Evolutionary conservation across 352 stramenopile species (phyloP), one percentile per base, ranked within the genome.

Genomic region (Chrysophaeum taylorii): DNA sequence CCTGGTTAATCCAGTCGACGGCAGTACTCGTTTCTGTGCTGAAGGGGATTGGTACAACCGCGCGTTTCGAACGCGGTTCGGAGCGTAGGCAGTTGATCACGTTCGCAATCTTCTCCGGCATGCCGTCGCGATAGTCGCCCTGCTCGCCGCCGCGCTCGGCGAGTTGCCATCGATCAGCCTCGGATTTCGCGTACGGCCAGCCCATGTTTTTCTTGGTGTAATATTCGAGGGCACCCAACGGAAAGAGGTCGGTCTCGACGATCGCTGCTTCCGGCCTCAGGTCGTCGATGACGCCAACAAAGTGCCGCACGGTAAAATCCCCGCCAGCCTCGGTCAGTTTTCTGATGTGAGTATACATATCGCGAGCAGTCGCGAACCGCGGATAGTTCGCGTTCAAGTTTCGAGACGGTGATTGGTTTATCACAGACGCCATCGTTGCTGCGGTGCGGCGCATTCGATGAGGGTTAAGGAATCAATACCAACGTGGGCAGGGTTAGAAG

Each of bases 171-270:
- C 31, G 66, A 2, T 76, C 69, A 9, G 70, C 57, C 29, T 79
- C 69, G 50, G 76, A 75, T 29, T 71, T 16, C 21, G 64, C 72
- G 29, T 76, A 71, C 5, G 74, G 66, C 66, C 72, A 76, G 31
- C 75, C 78, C 72, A 83, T 79, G 57, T 83, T 83, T 31, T 80
- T 79, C 29, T 73, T 71, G 2, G 78, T 82, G 61, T 81, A 83
- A 38, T 78, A 80, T 33, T 82, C 74, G 15, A 83, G 68, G 15
- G 78, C 78, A 42, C 61, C 78, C 36, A 54, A 69, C 60, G 76
- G 76, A 64, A 83, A 83, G 18, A 83, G 45, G 25, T 81, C 78
- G 27, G 78, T 83, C 70, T 81, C 76, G 7, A 83, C 78, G 12
- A 63, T 63, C 12, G 70, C 74, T 23, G 75, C 70, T 25, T 70